phyloP scores from a whole-genome alignment of 2,329 filamentous ascomycete species.

The Tolypocladium endophyticum region DNA sequence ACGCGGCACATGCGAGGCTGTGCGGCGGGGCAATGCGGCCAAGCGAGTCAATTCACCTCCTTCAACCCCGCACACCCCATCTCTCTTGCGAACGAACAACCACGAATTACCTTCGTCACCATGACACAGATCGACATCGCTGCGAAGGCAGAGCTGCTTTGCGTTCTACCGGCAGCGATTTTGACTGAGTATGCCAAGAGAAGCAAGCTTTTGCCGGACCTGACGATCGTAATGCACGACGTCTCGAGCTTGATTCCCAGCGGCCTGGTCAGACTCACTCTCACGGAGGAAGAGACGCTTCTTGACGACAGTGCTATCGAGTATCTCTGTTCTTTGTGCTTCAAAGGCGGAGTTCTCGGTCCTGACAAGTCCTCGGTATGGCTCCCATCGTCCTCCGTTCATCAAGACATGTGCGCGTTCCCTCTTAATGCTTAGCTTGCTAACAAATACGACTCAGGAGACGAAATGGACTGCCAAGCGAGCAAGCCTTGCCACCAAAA shows the following conservation, averaged over 20 bases:
- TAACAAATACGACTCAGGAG: background rate
- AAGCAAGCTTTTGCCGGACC: background rate
- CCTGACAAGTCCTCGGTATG: background rate
- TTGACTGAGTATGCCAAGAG: background rate
- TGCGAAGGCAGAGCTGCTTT: background rate
- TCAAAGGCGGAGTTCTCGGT: background rate
- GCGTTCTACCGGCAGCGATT: background rate
- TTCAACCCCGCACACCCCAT: too few species aligned
- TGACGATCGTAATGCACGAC: background rate
- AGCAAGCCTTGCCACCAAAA: slow-evolving; percentile 15
- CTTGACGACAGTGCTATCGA: background rate
- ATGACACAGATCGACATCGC: background rate
- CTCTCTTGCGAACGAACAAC: too few species aligned
- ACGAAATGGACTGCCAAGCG: background rate
- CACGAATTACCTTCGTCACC: too few species aligned
- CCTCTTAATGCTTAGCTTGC: background rate
- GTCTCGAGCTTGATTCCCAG: background rate
- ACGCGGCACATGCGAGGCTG: too few species aligned
- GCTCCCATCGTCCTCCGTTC: background rate
- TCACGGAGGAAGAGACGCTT: background rate
- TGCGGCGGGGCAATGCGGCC: too few species aligned
- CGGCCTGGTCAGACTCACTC: background rate
- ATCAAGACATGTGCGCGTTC: background rate
- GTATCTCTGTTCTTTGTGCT: background rate
- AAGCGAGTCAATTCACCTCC: too few species aligned